Evolutionary conservation across 441 rosid species (phyloP), one percentile per base, ranked within the genome.

Genomic region (Arabidopsis lyrata): DNA sequence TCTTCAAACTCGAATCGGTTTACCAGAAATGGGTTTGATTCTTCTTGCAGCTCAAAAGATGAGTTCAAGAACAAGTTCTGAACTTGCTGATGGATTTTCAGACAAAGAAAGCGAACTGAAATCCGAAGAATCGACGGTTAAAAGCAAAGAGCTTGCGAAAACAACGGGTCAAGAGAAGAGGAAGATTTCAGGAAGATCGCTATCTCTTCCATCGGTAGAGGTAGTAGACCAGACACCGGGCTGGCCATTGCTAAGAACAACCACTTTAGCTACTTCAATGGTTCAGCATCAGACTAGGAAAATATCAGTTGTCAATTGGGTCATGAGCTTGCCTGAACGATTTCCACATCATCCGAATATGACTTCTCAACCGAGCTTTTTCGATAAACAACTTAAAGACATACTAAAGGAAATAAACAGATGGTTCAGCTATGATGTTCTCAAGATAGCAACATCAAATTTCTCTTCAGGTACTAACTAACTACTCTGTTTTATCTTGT

Each of bases 261-360:
- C 84, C 54, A 80, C 63, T 81, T 78, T 79, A 20, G 85, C 52
- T 48, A 42, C 64, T 77, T 86, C 84, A 36, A 44, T 73, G 77
- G 73, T 45, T 66, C 75, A 63, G 2, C 50, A 70, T 75, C 82
- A 79, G 0, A 70, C 82, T 31, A 81, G 89, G 80, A 75, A 81
- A n/a, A 31, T 83, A 73, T 89, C 99, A 14, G 97, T 89, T 42
- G 96, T 88, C n/a, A 86, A 90, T 75, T 95, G 99, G 99, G 96
- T 86, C 6, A 86, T 89, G 97, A 86, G 76, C 84, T 86, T 90
- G 42, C 99, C 98, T 9, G 75, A 78, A 63, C 42, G 78, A 42
- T 62, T 78, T 16, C 78, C 81, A 0, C 44, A 77, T 66, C 64
- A 77, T 71, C 73, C 72, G 15, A 65, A 32, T 68, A 14, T 5